phyloP scores from a whole-genome alignment of 2,329 filamentous ascomycete species.

The Fusarium camptoceras region DNA sequence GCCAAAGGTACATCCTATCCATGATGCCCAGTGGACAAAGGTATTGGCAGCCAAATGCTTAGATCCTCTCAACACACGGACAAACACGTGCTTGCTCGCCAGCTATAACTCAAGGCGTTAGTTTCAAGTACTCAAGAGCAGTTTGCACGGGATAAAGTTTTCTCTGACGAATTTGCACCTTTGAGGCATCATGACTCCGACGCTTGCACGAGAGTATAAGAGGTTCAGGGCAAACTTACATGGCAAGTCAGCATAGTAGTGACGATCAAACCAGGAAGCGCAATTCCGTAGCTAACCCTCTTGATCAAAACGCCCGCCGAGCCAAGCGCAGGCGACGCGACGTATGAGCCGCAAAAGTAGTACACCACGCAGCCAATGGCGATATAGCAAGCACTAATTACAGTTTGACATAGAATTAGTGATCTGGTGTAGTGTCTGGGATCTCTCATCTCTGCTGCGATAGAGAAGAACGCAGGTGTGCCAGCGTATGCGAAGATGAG shows the following conservation, averaged over 20 bases:
- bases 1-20: constrained; percentile 47
- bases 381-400: constrained; percentile 49
- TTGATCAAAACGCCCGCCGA: constrained; percentile 57
- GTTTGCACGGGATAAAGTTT: background rate
- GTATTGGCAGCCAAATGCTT: constrained; percentile 48
- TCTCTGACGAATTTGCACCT: background rate
- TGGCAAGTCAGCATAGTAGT: constrained; percentile 45
- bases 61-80: constrained; percentile 45
- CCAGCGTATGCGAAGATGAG: constrained; percentile 55
- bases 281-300: constrained; percentile 57
- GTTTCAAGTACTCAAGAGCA: accelerated
- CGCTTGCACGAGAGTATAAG: background rate
- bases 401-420: constrained; percentile 46
- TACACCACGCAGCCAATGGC: constrained; percentile 56
- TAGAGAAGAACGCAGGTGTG: constrained; percentile 51
- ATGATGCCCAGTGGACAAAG: constrained; percentile 47
- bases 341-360: constrained; percentile 59
- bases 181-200: background rate
- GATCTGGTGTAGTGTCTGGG: constrained; percentile 46
- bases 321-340: constrained; percentile 61
- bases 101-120: background rate
- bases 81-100: constrained; percentile 33
- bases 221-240: constrained; percentile 30
- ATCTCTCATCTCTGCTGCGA: constrained; percentile 52
- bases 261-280: constrained; percentile 48